phyloP scores from a whole-genome alignment of 2,329 filamentous ascomycete genomes.

The Microdochium bolleyi region DNA sequence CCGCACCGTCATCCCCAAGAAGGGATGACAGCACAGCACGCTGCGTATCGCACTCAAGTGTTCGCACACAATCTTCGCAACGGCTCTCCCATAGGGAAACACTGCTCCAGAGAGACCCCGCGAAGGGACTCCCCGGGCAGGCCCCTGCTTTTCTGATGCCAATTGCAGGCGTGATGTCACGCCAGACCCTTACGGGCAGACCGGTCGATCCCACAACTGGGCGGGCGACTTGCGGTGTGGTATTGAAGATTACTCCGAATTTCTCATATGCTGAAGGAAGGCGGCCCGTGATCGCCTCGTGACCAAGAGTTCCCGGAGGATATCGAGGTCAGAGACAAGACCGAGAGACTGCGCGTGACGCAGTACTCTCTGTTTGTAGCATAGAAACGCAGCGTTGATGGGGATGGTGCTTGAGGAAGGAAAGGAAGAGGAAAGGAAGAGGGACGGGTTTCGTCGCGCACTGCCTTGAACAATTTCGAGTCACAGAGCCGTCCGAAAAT shows the following conservation, averaged over 20 bases:
- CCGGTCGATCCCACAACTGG: conserved; percentile 32
- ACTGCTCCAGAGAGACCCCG: conserved; percentile 15
- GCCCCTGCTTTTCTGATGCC: conserved; percentile 88
- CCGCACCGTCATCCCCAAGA: conserved; percentile 25
- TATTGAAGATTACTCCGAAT: conserved; percentile 95
- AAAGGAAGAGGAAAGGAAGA: conserved; percentile 26
- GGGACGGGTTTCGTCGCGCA: conserved; percentile 8
- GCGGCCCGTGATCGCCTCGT: not conserved
- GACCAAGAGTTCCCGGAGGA: conserved; percentile 9
- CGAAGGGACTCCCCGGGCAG: conserved; percentile 15
- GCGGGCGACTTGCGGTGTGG: conserved; percentile 29
- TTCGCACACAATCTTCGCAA: conserved; percentile 87
- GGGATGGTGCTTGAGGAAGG: conserved; percentile 65
- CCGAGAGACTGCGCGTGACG: conserved; percentile 13
- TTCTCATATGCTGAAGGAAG: conserved; percentile 73
- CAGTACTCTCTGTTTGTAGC: conserved; percentile 63
- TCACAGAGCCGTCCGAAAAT: conserved; percentile 4
- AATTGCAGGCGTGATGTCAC: conserved; percentile 74
- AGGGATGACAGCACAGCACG: conserved; percentile 42
- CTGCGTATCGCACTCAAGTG: conserved; percentile 97
- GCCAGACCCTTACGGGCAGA: conserved; percentile 83
- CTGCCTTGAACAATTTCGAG: conserved; percentile 7
- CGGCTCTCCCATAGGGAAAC: conserved; percentile 77
- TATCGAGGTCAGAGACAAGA: conserved; percentile 24
- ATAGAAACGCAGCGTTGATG: conserved; percentile 94